Percentiles rank a stretch among this genome's conserved stretches.
Evolutionary conservation across 495 filamentous ascomycete genomes (phyloP).

Genomic region (Neurospora sp.): DNA sequence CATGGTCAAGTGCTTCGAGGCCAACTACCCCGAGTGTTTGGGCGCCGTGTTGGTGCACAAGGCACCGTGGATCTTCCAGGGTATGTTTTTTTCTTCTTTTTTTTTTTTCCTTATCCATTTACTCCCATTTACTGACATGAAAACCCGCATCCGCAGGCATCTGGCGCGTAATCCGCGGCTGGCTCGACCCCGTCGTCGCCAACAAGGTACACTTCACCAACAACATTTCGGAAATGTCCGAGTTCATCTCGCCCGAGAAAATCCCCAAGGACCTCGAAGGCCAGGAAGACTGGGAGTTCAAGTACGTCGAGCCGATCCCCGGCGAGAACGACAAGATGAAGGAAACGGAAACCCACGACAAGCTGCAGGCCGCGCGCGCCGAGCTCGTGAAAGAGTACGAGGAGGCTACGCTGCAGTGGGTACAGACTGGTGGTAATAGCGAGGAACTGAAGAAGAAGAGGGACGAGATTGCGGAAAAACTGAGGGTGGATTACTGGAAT

Average conservation of each 20-base stretch:
- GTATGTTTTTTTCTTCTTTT: slow-evolving; percentile 28
- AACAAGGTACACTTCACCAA: slow-evolving; percentile 93
- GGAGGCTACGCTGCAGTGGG: slow-evolving; percentile 60
- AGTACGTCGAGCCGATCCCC: slow-evolving; percentile 62
- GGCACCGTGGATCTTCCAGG: slow-evolving; percentile 92
- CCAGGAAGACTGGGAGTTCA: slow-evolving; percentile 68
- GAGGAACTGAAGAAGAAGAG: slow-evolving; percentile 35
- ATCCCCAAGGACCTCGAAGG: slow-evolving; percentile 78
- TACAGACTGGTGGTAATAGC: slow-evolving; percentile 32
- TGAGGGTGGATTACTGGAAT: slow-evolving; percentile 75
- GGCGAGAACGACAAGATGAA: slow-evolving; percentile 66
- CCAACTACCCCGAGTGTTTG: slow-evolving; percentile 91
- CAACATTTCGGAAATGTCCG: slow-evolving; percentile 63
- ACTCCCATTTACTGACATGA: neutral
- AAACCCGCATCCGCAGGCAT: slow-evolving; percentile 39
- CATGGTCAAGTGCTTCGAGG: slow-evolving; percentile 99
- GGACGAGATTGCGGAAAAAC: slow-evolving; percentile 42
- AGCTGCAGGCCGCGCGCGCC: slow-evolving; percentile 48
- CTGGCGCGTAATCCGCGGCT: slow-evolving; percentile 86
- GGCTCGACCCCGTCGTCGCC: slow-evolving; percentile 95
- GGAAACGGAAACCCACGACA: slow-evolving; percentile 52
- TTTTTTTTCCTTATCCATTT: neutral
- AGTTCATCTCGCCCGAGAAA: slow-evolving; percentile 59
- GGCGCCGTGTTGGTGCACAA: slow-evolving; percentile 94
- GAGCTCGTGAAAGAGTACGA: slow-evolving; percentile 60